Evolutionary conservation across 2,329 filamentous ascomycete species (phyloP), one percentile per base, ranked within the genome.

Genomic region (Calcarisporium arbuscula): DNA sequence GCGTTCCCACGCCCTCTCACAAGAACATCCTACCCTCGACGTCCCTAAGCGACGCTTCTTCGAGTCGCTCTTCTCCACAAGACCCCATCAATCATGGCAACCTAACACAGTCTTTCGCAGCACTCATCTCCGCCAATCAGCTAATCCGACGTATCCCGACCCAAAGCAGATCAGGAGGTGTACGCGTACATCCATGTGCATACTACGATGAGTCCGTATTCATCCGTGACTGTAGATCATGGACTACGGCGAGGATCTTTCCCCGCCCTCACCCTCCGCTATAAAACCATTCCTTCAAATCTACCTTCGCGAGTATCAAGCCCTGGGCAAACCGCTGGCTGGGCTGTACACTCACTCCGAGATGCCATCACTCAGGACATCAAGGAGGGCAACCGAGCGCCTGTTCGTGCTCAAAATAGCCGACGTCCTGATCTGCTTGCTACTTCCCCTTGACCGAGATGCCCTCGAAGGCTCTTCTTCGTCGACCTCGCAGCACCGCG

Each of bases 181-280:
- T 89, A 92, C 70, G 82, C n/a, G n/a, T n/a, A n/a, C n/a, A n/a
- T n/a, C n/a, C 55, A 94, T 98, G n/a, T 56, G 92, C 92, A 56
- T 98, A 98, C 77, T 98, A 96, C 64, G 92, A 98, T 60, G 92
- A 96, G 68, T 76, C 79, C 28, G 86, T 96, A 53, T 95, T n/a
- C n/a, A n/a, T 96, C 76, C 85, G 88, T 54, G 89, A 95, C 65
- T 96, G 96, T 68, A n/a, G n/a, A 94, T 96, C 71, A 95, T 94
- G 65, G 85, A 94, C 58, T 79, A 88, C 41, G 72, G 80, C 41
- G 77, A 77, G 60, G 83, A 86, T 58, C n/a, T n/a, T 94, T 94
- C 67, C 87, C 89, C 35, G 77, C 86, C 56, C 79, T 96, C 52
- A 57, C 55, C 26, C 87, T 96, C 66, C 87, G 89, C 62, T n/a